A percentile compares a stretch with the other conserved stretches of the same genome.
Evolutionary conservation across 371 early-diverging fungal genomes (phyloP).

Genomic region (Amoeboaphelidium occidentale): DNA sequence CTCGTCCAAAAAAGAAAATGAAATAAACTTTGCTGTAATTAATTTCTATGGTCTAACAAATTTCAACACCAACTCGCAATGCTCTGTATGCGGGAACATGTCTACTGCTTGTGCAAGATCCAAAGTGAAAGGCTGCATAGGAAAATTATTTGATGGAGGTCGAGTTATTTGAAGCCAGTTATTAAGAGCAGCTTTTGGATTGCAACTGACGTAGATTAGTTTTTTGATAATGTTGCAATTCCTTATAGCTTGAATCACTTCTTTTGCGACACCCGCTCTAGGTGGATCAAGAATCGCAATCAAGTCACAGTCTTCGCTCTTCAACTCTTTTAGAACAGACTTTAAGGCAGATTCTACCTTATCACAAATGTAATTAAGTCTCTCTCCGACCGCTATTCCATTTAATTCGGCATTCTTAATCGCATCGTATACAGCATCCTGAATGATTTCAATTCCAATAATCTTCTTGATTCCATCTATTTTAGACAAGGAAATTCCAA

Average conservation of each 20-base stretch:
- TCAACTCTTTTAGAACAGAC: constrained; percentile 9
- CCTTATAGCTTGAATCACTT: constrained; percentile 35
- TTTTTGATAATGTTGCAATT: constrained; percentile 23
- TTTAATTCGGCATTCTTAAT: constrained; percentile 36
- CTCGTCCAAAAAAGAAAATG: too few species aligned
- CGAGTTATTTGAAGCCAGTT: constrained; percentile 40
- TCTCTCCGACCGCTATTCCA: constrained; percentile 8
- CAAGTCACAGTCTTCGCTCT: neutral
- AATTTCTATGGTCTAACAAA: too few species aligned
- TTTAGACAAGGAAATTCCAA: constrained; percentile 51
- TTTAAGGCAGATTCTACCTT: constrained; percentile 38
- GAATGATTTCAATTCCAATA: constrained; percentile 46
- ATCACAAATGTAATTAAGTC: constrained; percentile 19
- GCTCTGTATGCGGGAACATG: constrained; percentile 51
- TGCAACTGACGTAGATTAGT: constrained; percentile 50
- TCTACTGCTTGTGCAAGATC: constrained; percentile 36
- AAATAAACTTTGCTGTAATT: too few species aligned
- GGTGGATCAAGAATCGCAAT: constrained; percentile 56
- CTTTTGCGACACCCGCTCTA: constrained; percentile 12
- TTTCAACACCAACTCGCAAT: constrained; percentile 43
- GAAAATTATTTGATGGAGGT: constrained; percentile 21
- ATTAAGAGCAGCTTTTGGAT: constrained; percentile 26
- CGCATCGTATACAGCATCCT: constrained; percentile 48
- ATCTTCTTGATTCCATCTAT: constrained; percentile 28
- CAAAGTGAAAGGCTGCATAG: constrained; percentile 31